Percentiles rank a stretch among this genome's conserved stretches.
Conservation (phyloP, 192 early-diverging fungal genomes). For the Entomortierella lignicola region DNA sequence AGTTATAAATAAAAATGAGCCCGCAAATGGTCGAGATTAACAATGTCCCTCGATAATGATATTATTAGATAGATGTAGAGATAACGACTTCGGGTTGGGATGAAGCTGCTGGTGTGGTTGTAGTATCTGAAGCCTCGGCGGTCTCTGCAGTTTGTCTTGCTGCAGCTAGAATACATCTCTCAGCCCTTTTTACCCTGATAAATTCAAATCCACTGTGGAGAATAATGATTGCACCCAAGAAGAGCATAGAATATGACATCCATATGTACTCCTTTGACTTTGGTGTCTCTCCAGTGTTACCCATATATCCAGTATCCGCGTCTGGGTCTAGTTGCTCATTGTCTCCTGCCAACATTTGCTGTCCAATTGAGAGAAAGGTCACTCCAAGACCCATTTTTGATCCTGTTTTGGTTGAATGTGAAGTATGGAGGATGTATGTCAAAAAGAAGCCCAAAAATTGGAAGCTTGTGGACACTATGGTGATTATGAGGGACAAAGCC, state of each 20-base stretch:
- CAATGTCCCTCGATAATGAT: too few species aligned
- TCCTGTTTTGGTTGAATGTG: conserved; percentile 87
- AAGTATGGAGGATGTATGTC: conserved; percentile 89
- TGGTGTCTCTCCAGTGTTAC: conserved; percentile 11
- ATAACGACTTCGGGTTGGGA: background rate
- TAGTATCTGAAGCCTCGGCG: background rate
- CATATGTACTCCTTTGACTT: conserved; percentile 34
- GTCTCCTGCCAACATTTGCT: conserved; percentile 70
- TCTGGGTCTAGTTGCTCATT: conserved; percentile 43
- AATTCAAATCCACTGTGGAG: conserved; percentile 79
- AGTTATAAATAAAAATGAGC: too few species aligned
- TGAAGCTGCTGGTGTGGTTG: background rate
- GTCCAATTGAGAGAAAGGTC: conserved; percentile 84
- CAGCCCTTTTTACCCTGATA: conserved; percentile 74
- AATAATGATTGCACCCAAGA: conserved; percentile 80
- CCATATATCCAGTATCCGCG: conserved; percentile 45
- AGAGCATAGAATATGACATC: conserved; percentile 73
- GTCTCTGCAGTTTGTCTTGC: background rate
- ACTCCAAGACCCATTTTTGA: conserved; percentile 85
- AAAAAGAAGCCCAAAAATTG: conserved; percentile 91
- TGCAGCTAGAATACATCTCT: conserved; percentile 68
- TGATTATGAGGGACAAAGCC: too few species aligned
- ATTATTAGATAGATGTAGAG: too few species aligned
- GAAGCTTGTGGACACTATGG: conserved; percentile 77
- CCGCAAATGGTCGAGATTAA: too few species aligned